Conservation (phyloP, 2,329 filamentous ascomycete species). For the Orbilia oligospora region DNA sequence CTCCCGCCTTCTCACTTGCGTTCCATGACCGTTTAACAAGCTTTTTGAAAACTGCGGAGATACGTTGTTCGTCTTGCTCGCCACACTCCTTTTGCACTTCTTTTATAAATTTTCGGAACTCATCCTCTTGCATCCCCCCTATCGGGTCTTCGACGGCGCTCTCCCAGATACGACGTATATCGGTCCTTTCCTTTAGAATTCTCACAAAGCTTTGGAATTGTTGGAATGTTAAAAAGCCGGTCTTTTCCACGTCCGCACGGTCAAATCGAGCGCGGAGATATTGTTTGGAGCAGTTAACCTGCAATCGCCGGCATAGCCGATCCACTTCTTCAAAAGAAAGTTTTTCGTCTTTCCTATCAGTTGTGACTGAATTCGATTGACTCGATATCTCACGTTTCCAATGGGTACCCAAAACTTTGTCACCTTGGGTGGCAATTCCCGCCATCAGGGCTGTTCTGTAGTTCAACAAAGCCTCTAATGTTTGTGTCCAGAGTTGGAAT, state of each 20-base stretch:
- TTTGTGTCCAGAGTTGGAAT: slow-evolving; percentile 84
- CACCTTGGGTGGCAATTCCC: slow-evolving; percentile 85
- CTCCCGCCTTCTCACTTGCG: slow-evolving; percentile 68
- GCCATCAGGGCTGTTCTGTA: slow-evolving; percentile 92
- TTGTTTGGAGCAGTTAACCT: slow-evolving; percentile 87
- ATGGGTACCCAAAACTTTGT: slow-evolving; percentile 84
- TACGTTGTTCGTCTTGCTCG: slow-evolving; percentile 75
- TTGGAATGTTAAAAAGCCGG: slow-evolving; percentile 79
- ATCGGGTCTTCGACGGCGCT: slow-evolving; percentile 74
- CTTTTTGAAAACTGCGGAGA: slow-evolving; percentile 80
- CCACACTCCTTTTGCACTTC: slow-evolving; percentile 83
- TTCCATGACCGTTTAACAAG: slow-evolving; percentile 75
- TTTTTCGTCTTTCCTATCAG: slow-evolving; percentile 72
- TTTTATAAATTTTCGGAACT: slow-evolving; percentile 83
- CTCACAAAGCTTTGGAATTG: slow-evolving; percentile 89
- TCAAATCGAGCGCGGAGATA: slow-evolving; percentile 82
- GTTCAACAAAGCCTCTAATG: slow-evolving; percentile 85
- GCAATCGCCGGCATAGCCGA: slow-evolving; percentile 86
- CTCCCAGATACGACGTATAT: slow-evolving; percentile 82
- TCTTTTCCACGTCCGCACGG: slow-evolving; percentile 76
- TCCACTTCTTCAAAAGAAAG: slow-evolving; percentile 85
- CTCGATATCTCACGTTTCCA: slow-evolving; percentile 71
- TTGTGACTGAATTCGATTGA: slow-evolving; percentile 25
- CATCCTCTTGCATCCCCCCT: slow-evolving; percentile 77
- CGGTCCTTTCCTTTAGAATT: slow-evolving; percentile 85